Conservation (phyloP, 2,329 filamentous ascomycete genomes). For the Pseudogymnoascus sp. region DNA sequence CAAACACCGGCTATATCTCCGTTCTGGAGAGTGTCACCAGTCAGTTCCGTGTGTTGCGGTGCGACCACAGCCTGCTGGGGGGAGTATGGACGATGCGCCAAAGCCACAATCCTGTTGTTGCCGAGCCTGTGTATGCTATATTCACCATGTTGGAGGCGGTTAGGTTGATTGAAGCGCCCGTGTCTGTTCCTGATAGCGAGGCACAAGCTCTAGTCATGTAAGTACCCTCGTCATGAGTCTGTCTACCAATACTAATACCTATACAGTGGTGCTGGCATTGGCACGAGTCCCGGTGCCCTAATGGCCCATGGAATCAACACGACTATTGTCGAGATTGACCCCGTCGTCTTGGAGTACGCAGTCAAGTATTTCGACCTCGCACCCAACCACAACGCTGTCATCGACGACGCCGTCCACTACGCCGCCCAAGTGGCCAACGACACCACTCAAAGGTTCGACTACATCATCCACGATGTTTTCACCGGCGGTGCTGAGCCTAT, state of each 20-base stretch:
- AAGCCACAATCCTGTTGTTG: conserved; percentile 40
- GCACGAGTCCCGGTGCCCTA: conserved; percentile 80
- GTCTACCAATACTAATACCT: conserved; percentile 19
- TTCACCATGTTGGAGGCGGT: conserved; percentile 94
- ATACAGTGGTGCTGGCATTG: conserved; percentile 75
- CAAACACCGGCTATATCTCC: conserved; percentile 84
- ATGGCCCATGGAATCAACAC: conserved; percentile 85
- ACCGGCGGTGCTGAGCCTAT: conserved; percentile 91
- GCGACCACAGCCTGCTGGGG: conserved; percentile 88
- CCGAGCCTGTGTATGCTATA: conserved; percentile 90
- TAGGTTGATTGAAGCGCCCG: conserved; percentile 61
- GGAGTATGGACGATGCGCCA: conserved; percentile 83
- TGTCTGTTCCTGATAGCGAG: conserved; percentile 50
- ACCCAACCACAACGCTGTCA: conserved; percentile 67
- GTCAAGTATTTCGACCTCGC: conserved; percentile 75
- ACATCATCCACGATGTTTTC: conserved; percentile 96
- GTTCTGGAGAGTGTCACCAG: conserved; percentile 69
- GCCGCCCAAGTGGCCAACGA: conserved; percentile 39
- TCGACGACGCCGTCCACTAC: conserved; percentile 76
- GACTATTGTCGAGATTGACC: conserved; percentile 91
- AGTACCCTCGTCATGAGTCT: conserved; percentile 28
- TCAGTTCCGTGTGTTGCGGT: conserved; percentile 76
- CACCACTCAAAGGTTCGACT: conserved; percentile 57
- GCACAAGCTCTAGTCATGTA: conserved; percentile 81
- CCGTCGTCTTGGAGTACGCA: conserved; percentile 78